Percentiles rank a stretch among this genome's conserved stretches.
Conservation (phyloP, 495 filamentous ascomycete genomes). For the Aspergillus leporis region DNA sequence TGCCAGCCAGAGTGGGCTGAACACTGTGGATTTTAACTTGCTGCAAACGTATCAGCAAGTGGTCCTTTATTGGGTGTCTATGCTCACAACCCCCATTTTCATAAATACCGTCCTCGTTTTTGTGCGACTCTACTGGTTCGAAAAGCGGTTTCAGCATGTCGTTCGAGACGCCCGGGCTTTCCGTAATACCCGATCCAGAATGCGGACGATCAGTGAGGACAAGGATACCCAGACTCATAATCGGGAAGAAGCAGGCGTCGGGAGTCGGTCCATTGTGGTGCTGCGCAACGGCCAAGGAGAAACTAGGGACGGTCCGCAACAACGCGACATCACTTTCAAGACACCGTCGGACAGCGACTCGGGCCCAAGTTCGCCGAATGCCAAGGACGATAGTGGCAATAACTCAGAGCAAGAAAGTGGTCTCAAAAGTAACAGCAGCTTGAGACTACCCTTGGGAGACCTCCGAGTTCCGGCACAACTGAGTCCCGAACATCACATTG, state of each 20-base stretch:
- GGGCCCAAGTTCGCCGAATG: constrained; percentile 26
- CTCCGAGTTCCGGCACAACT: constrained; percentile 52
- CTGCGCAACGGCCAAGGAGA: constrained; percentile 54
- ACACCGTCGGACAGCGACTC: constrained; percentile 24
- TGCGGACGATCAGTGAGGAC: constrained; percentile 56
- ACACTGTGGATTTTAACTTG: constrained; percentile 77
- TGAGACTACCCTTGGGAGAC: constrained; percentile 27
- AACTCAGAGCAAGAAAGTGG: constrained; percentile 21
- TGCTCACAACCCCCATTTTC: constrained; percentile 84
- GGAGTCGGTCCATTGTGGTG: constrained; percentile 71
- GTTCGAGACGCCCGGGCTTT: constrained; percentile 58
- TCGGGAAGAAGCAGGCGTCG: constrained; percentile 66
- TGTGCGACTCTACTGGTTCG: constrained; percentile 94
- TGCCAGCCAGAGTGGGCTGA: constrained; percentile 89
- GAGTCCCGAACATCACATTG: constrained; percentile 75
- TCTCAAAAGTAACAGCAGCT: constrained; percentile 14
- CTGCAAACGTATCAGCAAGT: constrained; percentile 77
- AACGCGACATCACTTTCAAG: constrained; percentile 18
- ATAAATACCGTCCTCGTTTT: constrained; percentile 88
- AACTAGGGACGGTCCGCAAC: constrained; percentile 24
- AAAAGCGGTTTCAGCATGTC: constrained; percentile 85
- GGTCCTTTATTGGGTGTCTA: constrained; percentile 66
- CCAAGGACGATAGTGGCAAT: constrained; percentile 17
- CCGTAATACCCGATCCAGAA: constrained; percentile 57
- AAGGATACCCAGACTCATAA: constrained; percentile 45